Evolutionary conservation across 148 eudicot genomes (phyloP).

Genomic region (Dianthus caryophyllus): DNA sequence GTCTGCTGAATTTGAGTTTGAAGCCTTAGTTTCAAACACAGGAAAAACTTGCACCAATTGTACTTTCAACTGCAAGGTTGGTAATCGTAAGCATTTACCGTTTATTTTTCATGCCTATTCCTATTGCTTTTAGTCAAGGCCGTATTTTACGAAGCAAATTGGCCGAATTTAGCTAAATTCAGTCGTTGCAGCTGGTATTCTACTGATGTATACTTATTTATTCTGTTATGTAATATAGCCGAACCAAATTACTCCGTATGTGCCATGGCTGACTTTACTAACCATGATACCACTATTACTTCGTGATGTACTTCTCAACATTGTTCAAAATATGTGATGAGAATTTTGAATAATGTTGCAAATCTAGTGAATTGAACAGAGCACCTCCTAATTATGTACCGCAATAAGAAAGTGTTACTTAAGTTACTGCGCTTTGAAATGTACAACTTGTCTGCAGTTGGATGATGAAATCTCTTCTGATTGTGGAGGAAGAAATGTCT

Average conservation of each 20-base stretch:
- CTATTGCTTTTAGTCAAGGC: neutral
- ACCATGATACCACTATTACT: neutral
- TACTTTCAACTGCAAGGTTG: slow-evolving; percentile 71
- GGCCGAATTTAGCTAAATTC: too few relatives aligned
- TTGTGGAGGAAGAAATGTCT: slow-evolving; percentile 50
- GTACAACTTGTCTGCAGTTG: slow-evolving; percentile 52
- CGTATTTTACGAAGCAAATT: too few relatives aligned
- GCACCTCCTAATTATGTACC: neutral
- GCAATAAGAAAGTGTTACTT: slow-evolving; percentile 7
- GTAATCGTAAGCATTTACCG: neutral
- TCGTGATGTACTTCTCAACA: neutral
- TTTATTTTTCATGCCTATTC: neutral
- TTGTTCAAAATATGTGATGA: too few relatives aligned
- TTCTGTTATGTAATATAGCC: neutral
- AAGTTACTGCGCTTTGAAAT: slow-evolving; percentile 12
- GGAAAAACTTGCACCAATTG: slow-evolving; percentile 42
- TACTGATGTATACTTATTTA: too few relatives aligned
- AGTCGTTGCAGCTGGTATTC: too few relatives aligned
- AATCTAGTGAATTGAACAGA: too few relatives aligned
- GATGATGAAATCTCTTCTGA: slow-evolving; percentile 43
- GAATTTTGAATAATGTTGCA: too few relatives aligned
- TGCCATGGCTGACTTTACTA: neutral
- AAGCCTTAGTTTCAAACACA: slow-evolving; percentile 41
- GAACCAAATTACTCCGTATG: neutral
- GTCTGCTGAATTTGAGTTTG: slow-evolving; percentile 58